These are phyloP conservation scores for Diversispora eburnea DNA, from an alignment of 192 early-diverging fungal genomes.

Conservation along the genomic window DNA sequence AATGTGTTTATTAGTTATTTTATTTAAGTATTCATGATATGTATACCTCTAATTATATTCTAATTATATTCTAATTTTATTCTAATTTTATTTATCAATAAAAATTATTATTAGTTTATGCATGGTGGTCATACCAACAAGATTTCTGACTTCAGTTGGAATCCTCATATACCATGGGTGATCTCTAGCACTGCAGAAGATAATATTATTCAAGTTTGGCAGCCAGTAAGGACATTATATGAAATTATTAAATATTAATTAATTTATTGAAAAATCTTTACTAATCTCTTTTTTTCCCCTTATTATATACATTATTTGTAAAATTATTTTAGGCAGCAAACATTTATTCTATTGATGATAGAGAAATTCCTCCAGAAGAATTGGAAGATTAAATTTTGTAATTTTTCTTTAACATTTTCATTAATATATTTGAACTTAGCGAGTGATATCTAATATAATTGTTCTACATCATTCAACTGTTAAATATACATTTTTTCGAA, in stretches of 20 bases:
- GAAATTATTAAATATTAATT: not conserved
- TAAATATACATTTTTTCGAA: too few species aligned
- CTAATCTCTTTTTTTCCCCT: not conserved
- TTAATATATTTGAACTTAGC: too few species aligned
- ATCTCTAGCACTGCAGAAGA: conserved; percentile 93
- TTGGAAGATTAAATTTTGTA: conserved; percentile 34
- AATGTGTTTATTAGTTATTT: not conserved
- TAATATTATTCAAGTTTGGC: conserved; percentile 98
- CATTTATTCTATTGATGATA: conserved; percentile 50
- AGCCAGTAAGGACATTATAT: conserved; percentile 66
- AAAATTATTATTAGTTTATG: conserved; percentile 64
- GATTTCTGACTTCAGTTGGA: conserved; percentile 96
- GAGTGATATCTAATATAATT: too few species aligned
- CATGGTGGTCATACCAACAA: conserved; percentile 98
- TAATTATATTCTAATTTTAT: not conserved
- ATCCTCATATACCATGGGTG: conserved; percentile 89
- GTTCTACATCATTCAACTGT: too few species aligned
- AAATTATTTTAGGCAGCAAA: conserved; percentile 44
- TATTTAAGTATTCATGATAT: not conserved
- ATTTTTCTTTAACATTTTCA: too few species aligned
- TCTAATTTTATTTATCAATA: not conserved
- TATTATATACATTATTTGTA: not conserved
- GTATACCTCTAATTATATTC: not conserved
- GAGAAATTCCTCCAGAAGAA: conserved; percentile 38
- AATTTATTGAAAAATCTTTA: not conserved